These are phyloP conservation scores for Phytophthora rubi DNA, from an alignment of 352 stramenopile species.

Conservation along the genomic window DNA sequence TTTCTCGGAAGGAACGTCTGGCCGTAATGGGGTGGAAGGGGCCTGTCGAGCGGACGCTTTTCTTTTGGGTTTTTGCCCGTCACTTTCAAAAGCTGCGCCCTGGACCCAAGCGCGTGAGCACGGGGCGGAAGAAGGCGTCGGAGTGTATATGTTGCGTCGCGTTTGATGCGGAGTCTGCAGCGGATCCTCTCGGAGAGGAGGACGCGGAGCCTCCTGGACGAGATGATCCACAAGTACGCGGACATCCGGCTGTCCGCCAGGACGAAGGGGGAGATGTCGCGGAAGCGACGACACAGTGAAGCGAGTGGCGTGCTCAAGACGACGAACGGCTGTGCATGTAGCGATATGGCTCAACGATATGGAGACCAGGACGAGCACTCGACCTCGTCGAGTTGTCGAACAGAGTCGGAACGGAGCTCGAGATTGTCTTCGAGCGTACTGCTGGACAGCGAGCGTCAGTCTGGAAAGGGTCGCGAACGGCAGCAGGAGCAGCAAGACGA, in stretches of 20 bases:
- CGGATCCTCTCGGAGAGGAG: constrained; percentile 40
- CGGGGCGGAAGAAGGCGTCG: constrained; percentile 8
- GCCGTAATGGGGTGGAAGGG: background rate
- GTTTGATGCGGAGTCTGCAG: constrained; percentile 39
- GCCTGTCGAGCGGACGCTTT: constrained; percentile 13
- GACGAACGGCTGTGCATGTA: background rate
- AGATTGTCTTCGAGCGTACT: constrained; percentile 19
- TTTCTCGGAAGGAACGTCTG: constrained; percentile 34
- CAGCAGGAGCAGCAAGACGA: constrained; percentile 21
- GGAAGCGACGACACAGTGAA: constrained; percentile 30
- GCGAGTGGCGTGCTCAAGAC: constrained; percentile 19
- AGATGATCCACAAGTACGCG: constrained; percentile 45
- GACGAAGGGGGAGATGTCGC: constrained; percentile 14
- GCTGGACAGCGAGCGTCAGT: constrained; percentile 20
- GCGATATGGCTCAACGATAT: constrained; percentile 3
- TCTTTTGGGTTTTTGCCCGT: constrained; percentile 1
- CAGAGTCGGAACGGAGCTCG: constrained; percentile 31
- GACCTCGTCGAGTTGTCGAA: constrained; percentile 35
- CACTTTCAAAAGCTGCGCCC: constrained; percentile 27
- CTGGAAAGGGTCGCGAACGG: constrained; percentile 11
- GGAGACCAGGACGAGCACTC: constrained; percentile 16
- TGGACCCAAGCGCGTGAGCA: constrained; percentile 3
- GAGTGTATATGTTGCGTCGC: constrained; percentile 33
- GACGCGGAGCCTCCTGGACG: constrained; percentile 37
- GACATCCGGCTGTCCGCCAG: constrained; percentile 34